Evolutionary conservation across 805 yeast genomes (phyloP), one percentile per base, ranked within the genome.

Genomic region (Candida chauliodis): DNA sequence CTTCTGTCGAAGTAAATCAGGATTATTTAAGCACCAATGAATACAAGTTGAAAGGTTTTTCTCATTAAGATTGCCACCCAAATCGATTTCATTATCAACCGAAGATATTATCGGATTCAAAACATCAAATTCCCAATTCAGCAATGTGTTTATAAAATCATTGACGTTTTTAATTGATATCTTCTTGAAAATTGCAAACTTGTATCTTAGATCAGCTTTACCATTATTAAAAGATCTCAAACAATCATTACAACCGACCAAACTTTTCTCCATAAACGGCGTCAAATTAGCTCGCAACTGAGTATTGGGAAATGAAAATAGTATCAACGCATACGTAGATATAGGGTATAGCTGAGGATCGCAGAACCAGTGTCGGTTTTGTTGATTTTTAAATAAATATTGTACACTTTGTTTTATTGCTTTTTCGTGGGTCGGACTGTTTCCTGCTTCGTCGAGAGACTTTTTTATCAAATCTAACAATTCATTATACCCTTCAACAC

Each of bases 291-390:
- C 50, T 13, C 73, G 61, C 1, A 73, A 69, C n/a, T 63, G 69
- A 26, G 63, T 63, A 18, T 67, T 74, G 2, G 70, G 69, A 48
- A 81, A 79, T 3, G 89, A 79, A 52, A 81, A 80, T 42, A 79
- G 59, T 11, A 83, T 74, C 38, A 82, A 55, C 8, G 73, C 61
- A 50, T 80, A 80, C 10, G 72, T 66, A 8, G 82, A 64, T 15
- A 78, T 65, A 2, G 76, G 73, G 29, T 60, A 62, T 42, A 74
- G 60, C 21, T 55, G 55, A 7, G 62, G 61, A 49, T 79, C 75
- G 56, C 89, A 81, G 53, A 79, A 83, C 48, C 76, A 58, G 46
- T 82, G 85, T n/a, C 46, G 49, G 5, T 48, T 49, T 5, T 36
- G 20, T 26, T 41, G 38, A 29, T 51, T 34, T 9, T 47, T 46